Conservation (phyloP, 305 asterid genomes). For the Fraxinus platypoda region DNA sequence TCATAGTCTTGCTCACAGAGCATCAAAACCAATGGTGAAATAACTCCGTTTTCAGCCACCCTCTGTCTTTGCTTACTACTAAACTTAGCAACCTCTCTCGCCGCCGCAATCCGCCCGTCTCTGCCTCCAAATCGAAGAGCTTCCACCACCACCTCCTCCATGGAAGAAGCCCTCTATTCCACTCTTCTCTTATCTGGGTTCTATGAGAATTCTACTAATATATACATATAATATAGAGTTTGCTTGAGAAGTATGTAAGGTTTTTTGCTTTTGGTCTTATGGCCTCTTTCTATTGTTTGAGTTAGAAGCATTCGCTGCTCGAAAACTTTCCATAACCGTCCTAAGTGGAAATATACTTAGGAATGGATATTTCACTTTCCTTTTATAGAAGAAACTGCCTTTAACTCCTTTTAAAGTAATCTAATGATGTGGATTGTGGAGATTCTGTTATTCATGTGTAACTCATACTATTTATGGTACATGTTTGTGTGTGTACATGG, state of each 20-base stretch:
- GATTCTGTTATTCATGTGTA: neutral
- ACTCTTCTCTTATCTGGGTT: neutral
- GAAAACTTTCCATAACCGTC: conserved; percentile 26
- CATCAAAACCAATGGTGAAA: conserved; percentile 59
- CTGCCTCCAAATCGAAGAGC: conserved; percentile 56
- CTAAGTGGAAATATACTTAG: conserved; percentile 44
- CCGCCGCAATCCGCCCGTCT: conserved; percentile 52
- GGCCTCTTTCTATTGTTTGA: conserved; percentile 44
- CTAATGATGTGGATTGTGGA: neutral
- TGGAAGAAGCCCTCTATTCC: conserved; percentile 25
- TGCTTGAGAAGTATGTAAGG: conserved; percentile 69
- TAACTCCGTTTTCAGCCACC: conserved; percentile 47
- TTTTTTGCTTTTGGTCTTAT: conserved; percentile 33
- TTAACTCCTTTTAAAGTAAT: conserved; percentile 24
- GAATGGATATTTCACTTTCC: conserved; percentile 44
- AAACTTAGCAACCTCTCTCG: conserved; percentile 50
- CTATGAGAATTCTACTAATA: neutral
- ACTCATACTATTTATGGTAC: neutral
- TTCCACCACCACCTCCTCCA: conserved; percentile 49
- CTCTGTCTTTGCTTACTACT: conserved; percentile 50
- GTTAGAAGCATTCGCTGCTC: conserved; percentile 56
- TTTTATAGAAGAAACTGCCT: conserved; percentile 39
- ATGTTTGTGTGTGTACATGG: neutral
- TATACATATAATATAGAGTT: conserved; percentile 27
- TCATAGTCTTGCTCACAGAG: conserved; percentile 52